Evolutionary conservation across 2,329 filamentous ascomycete species (phyloP).

Genomic region (Chaetomiaceae sp.): DNA sequence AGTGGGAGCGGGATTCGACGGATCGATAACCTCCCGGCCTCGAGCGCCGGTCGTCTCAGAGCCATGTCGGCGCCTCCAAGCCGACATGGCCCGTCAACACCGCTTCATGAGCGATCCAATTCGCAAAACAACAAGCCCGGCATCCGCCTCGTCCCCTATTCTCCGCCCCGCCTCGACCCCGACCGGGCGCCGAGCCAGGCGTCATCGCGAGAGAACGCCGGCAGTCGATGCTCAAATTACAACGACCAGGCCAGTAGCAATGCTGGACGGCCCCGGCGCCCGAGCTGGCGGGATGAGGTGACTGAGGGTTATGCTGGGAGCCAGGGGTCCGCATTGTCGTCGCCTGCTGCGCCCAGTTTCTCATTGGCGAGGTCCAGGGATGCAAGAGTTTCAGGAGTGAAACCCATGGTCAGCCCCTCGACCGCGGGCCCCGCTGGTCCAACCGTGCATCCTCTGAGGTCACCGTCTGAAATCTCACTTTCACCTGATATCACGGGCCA

Average conservation of each 20-base stretch:
- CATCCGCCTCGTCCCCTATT: conserved; percentile 47
- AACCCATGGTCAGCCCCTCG: conserved; percentile 34
- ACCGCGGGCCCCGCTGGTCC: conserved; percentile 29
- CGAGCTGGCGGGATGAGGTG: conserved; percentile 22
- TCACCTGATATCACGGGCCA: conserved; percentile 34
- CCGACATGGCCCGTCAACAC: conserved; percentile 31
- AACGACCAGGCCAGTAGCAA: conserved; percentile 18
- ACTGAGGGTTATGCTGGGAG: conserved; percentile 28
- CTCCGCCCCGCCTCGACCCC: conserved; percentile 38
- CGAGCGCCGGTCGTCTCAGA: conserved; percentile 23
- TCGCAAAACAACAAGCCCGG: conserved; percentile 38
- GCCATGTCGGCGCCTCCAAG: conserved; percentile 29
- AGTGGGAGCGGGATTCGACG: conserved; percentile 20
- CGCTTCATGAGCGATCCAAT: conserved; percentile 37
- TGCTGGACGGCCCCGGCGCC: conserved; percentile 13
- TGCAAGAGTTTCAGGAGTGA: conserved; percentile 43
- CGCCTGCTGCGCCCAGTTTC: conserved; percentile 30
- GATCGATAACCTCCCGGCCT: conserved; percentile 23
- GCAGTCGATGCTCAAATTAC: conserved; percentile 20
- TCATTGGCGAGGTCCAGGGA: conserved; percentile 36
- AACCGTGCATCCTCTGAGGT: conserved; percentile 35
- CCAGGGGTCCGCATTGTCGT: conserved; percentile 33
- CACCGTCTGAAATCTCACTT: conserved; percentile 34
- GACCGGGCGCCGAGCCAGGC: conserved; percentile 27
- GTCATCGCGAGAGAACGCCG: conserved; percentile 23